Conservation (phyloP, 2,329 filamentous ascomycete genomes). For the Sphaerulina vaccinii region DNA sequence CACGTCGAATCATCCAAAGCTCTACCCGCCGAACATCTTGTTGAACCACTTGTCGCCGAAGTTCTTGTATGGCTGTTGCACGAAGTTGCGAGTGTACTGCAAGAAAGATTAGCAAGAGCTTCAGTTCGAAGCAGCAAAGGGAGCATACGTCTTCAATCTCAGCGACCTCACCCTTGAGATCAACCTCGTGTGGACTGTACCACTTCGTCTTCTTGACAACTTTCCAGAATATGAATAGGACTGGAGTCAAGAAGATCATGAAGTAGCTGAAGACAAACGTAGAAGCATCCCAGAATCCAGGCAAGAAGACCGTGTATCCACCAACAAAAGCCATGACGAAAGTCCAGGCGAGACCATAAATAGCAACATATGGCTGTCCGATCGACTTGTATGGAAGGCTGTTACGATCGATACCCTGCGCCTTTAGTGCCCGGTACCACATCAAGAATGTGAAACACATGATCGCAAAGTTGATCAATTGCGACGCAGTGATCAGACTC, state of each 20-base stretch:
- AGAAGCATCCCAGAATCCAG: constrained; percentile 61
- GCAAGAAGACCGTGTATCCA: constrained; percentile 73
- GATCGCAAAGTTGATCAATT: constrained; percentile 68
- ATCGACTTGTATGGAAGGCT: constrained; percentile 65
- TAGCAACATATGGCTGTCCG: constrained; percentile 70
- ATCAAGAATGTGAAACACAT: constrained; percentile 69
- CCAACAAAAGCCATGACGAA: constrained; percentile 72
- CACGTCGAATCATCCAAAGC: too few relatives aligned
- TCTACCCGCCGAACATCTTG: constrained; percentile 43
- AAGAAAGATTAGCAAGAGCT: neutral
- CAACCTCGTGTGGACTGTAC: constrained; percentile 56
- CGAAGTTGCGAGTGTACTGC: constrained; percentile 27
- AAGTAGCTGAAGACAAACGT: constrained; percentile 73
- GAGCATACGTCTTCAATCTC: constrained; percentile 58
- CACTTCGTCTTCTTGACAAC: constrained; percentile 62
- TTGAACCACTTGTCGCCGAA: constrained; percentile 44
- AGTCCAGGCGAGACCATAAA: constrained; percentile 61
- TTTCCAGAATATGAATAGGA: constrained; percentile 71
- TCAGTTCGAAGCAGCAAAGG: constrained; percentile 16
- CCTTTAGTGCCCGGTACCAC: constrained; percentile 66
- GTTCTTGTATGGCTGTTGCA: constrained; percentile 33
- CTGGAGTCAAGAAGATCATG: constrained; percentile 69
- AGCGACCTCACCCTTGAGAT: constrained; percentile 61
- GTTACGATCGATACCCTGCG: constrained; percentile 65
- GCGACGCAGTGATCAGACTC: constrained; percentile 68